Conservation (phyloP, 345 rosid species). For the Mallotus nudiflorus region DNA sequence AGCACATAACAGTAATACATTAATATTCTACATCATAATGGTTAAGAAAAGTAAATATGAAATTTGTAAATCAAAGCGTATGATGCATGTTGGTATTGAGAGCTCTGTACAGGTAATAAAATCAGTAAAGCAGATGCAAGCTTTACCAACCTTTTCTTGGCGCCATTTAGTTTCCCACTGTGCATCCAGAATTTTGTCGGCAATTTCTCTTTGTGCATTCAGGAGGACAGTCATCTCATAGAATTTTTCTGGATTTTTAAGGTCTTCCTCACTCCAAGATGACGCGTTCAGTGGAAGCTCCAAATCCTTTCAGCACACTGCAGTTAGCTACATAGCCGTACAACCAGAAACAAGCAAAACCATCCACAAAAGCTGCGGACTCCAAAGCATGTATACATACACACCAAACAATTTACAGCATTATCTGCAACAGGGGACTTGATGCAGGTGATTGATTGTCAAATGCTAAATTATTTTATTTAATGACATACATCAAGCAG, state of each 20-base stretch:
- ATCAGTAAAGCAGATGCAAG: neutral
- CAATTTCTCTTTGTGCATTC: conserved; percentile 90
- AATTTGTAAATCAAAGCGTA: neutral
- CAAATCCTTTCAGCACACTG: conserved; percentile 53
- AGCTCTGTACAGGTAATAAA: too few species aligned
- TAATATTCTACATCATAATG: neutral
- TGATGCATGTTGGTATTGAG: neutral
- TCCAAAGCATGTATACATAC: neutral
- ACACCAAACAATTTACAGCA: neutral
- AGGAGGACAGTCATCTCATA: conserved; percentile 94
- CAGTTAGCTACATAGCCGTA: conserved; percentile 16
- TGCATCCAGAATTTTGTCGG: conserved; percentile 75
- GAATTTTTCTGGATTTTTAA: conserved; percentile 66
- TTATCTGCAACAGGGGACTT: neutral
- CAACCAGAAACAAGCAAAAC: neutral
- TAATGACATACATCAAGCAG: neutral
- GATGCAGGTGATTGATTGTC: neutral
- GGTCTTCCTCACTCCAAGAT: conserved; percentile 92
- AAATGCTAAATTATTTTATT: neutral
- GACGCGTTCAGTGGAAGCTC: conserved; percentile 79
- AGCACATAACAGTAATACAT: neutral
- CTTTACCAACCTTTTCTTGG: conserved; percentile 70
- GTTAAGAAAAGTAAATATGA: neutral
- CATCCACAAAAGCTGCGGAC: neutral
- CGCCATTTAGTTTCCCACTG: conserved; percentile 95